A percentile compares a stretch with the other conserved stretches of the same genome.
Conservation (phyloP, 2,329 filamentous ascomycete species). For the Drechslerella stenobrocha region DNA sequence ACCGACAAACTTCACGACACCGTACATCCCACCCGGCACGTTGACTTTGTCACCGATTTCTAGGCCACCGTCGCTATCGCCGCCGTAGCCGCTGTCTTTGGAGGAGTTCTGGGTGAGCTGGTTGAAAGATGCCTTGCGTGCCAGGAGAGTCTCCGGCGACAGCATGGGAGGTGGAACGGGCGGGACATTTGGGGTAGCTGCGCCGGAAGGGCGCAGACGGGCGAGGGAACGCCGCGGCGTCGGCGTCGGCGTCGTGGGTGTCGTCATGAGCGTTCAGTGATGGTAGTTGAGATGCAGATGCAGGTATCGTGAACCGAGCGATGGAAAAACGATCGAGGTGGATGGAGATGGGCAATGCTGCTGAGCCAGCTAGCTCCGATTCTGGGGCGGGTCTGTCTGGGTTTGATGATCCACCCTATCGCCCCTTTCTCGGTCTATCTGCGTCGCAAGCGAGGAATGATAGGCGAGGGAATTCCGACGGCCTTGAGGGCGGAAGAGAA, state of each 20-base stretch:
- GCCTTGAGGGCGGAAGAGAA: neutral
- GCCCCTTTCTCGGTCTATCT: slow-evolving; percentile 3
- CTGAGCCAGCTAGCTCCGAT: neutral
- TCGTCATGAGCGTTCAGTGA: slow-evolving; percentile 33
- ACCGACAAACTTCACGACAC: slow-evolving; percentile 85
- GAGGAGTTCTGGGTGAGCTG: slow-evolving; percentile 69
- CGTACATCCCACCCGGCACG: slow-evolving; percentile 89
- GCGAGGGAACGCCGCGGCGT: slow-evolving; percentile 54
- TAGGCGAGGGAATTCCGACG: slow-evolving; percentile 1
- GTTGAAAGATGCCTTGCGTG: slow-evolving; percentile 72
- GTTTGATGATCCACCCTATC: neutral
- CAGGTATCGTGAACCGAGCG: neutral
- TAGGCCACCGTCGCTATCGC: slow-evolving; percentile 61
- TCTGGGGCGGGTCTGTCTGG: neutral
- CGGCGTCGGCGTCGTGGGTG: slow-evolving; percentile 31
- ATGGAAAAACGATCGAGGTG: neutral
- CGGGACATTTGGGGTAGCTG: slow-evolving; percentile 55
- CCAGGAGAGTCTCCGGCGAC: slow-evolving; percentile 59
- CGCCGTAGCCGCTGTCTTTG: slow-evolving; percentile 55
- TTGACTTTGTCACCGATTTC: slow-evolving; percentile 82
- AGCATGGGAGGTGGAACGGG: slow-evolving; percentile 62
- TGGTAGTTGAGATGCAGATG: neutral
- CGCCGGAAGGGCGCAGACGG: slow-evolving; percentile 53
- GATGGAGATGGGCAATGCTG: neutral
- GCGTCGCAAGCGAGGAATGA: slow-evolving; percentile 2